Conservation (phyloP, 345 rosid genomes). For the Camelina hispida region DNA sequence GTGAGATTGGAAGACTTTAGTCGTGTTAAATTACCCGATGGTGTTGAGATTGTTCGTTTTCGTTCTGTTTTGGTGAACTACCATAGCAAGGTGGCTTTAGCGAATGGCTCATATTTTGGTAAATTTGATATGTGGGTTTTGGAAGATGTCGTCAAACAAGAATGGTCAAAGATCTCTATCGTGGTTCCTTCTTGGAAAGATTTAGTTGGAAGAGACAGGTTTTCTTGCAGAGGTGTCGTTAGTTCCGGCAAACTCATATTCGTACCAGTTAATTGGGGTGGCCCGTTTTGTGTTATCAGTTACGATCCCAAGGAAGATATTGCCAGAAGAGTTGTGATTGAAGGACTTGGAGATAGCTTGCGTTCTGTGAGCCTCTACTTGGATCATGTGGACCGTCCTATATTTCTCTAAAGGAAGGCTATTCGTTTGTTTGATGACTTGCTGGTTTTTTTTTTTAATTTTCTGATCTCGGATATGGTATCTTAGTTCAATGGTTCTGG, state of each 20-base stretch:
- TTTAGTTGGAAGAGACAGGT: background rate
- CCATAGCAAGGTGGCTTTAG: background rate
- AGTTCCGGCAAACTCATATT: background rate
- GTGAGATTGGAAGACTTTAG: constrained; percentile 1
- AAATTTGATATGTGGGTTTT: background rate
- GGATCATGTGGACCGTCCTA: no score
- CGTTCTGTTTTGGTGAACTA: background rate
- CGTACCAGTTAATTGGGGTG: no score
- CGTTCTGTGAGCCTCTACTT: background rate
- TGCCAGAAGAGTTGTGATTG: background rate
- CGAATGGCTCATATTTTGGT: no score
- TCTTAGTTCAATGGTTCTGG: no score
- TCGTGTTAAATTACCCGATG: background rate
- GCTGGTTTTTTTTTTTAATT: no score
- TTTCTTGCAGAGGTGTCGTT: background rate
- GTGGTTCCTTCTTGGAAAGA: background rate
- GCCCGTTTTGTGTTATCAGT: background rate
- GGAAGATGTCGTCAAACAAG: constrained; percentile 15
- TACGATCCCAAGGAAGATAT: background rate
- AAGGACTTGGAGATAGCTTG: background rate
- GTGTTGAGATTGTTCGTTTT: background rate
- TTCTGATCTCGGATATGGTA: no score
- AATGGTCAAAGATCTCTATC: background rate
- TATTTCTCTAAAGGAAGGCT: no score
- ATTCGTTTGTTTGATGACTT: no score